Conservation (phyloP, 2,329 filamentous ascomycete species). For the Sphaceloma murrayae region DNA sequence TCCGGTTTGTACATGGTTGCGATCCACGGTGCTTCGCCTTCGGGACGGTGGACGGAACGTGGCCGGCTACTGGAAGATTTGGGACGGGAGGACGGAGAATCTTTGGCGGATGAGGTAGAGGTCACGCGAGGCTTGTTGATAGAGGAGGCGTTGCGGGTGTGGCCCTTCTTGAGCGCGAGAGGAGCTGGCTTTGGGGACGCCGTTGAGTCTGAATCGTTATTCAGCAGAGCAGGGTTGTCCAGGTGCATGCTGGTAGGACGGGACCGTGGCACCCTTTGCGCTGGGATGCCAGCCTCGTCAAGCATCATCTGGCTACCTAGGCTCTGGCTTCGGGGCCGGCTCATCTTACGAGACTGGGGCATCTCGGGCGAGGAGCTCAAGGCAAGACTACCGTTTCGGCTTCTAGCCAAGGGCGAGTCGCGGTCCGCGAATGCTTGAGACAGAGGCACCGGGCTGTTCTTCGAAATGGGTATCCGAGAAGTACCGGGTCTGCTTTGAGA, state of each 20-base stretch:
- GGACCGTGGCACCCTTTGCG: conserved; percentile 18
- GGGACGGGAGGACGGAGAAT: background rate
- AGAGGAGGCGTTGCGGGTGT: background rate
- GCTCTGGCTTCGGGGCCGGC: conserved; percentile 62
- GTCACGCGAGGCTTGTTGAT: conserved; percentile 4
- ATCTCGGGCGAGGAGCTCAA: conserved; percentile 37
- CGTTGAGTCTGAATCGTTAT: conserved; percentile 1
- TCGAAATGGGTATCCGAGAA: conserved; percentile 81
- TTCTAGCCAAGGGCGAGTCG: conserved; percentile 57
- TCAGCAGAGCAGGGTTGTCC: conserved; percentile 1
- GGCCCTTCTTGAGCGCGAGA: conserved; percentile 16
- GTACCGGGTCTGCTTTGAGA: conserved; percentile 43
- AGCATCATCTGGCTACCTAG: conserved; percentile 44
- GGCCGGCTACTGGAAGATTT: conserved; percentile 2
- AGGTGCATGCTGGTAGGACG: conserved; percentile 16
- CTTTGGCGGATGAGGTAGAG: conserved; percentile 4
- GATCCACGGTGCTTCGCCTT: conserved; percentile 94
- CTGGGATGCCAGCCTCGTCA: conserved; percentile 37
- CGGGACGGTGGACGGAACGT: conserved; percentile 52
- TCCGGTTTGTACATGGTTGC: conserved; percentile 92
- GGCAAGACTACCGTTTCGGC: conserved; percentile 46
- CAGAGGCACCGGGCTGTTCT: conserved; percentile 67
- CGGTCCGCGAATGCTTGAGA: conserved; percentile 63
- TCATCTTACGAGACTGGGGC: conserved; percentile 49
- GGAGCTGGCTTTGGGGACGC: conserved; percentile 32